A percentile compares a stretch with the other conserved stretches of the same genome.
phyloP scores from a whole-genome alignment of 2,329 filamentous ascomycete genomes.

The Zasmidium angulare region DNA sequence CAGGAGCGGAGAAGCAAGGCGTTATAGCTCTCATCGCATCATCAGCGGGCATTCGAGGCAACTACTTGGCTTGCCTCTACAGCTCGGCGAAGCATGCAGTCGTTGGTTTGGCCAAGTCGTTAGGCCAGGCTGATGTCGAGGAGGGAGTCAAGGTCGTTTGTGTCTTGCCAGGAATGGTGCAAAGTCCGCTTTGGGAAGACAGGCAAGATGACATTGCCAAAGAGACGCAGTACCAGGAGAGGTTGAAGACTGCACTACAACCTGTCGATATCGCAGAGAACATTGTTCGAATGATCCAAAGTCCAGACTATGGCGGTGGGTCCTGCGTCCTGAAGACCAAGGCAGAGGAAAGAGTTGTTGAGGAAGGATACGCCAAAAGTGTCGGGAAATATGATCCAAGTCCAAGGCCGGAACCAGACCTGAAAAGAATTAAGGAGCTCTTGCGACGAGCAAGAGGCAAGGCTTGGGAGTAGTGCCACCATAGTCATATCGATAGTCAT shows the following conservation, averaged over 20 bases:
- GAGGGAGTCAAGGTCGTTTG: conserved; percentile 43
- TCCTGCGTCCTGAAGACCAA: conserved; percentile 25
- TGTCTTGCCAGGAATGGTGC: conserved; percentile 30
- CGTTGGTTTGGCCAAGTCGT: conserved; percentile 45
- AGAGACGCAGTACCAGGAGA: conserved; percentile 16
- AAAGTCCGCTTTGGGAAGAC: conserved; percentile 34
- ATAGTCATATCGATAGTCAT: background rate
- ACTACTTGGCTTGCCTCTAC: conserved; percentile 25
- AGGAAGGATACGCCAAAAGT: conserved; percentile 20
- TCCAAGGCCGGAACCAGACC: conserved; percentile 21
- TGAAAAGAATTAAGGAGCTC: conserved; percentile 19
- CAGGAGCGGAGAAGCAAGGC: conserved; percentile 23
- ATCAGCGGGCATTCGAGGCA: conserved; percentile 20
- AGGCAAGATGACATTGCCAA: conserved; percentile 32
- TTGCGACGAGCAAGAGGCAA: conserved; percentile 20
- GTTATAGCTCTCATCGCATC: conserved; percentile 19
- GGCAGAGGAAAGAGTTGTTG: conserved; percentile 15
- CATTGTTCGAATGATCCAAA: conserved; percentile 24
- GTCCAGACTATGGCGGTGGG: conserved; percentile 22
- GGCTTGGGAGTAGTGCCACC: conserved; percentile 13
- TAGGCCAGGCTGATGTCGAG: conserved; percentile 45
- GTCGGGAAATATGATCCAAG: conserved; percentile 21
- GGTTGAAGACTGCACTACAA: conserved; percentile 17
- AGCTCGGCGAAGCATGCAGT: conserved; percentile 44
- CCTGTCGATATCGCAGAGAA: conserved; percentile 22